These are phyloP conservation scores for Drechslerella dactyloides DNA, from an alignment of 2,329 filamentous ascomycete genomes.

Conservation along the genomic window DNA sequence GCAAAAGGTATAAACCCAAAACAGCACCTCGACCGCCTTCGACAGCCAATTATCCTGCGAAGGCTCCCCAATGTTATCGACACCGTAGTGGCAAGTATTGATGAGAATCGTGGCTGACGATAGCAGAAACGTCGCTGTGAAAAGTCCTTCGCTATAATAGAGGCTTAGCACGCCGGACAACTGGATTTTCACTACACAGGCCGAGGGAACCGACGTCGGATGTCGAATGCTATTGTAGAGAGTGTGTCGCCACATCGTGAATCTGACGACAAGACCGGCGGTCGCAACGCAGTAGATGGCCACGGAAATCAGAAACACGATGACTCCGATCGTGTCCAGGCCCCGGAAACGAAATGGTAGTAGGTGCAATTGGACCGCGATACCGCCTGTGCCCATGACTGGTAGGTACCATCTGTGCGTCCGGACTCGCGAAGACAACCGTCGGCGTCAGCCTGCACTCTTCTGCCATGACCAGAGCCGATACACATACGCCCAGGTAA, in stretches of 20 bases:
- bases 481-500: slow-evolving; percentile 42
- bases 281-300: slow-evolving; percentile 36
- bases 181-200: background rate
- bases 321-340: slow-evolving; percentile 37
- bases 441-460: background rate
- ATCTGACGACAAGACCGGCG: slow-evolving; percentile 20
- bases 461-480: background rate
- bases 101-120: slow-evolving; percentile 37
- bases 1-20: slow-evolving; percentile 33
- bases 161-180: background rate
- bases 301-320: slow-evolving; percentile 43
- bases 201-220: slow-evolving; percentile 29
- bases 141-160: slow-evolving; percentile 28
- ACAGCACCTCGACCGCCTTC: slow-evolving; percentile 23
- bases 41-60: slow-evolving; percentile 38
- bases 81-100: slow-evolving; percentile 44
- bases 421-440: background rate
- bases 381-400: slow-evolving; percentile 41
- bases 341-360: slow-evolving; percentile 40
- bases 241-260: slow-evolving; percentile 32
- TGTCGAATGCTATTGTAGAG: slow-evolving; percentile 43
- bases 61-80: slow-evolving; percentile 24
- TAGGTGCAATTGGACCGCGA: slow-evolving; percentile 38
- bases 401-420: slow-evolving; percentile 40
- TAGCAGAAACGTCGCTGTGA: slow-evolving; percentile 33